These are phyloP conservation scores for Metschnikowia henanensis DNA, from an alignment of 805 yeast genomes.

Conservation along the genomic window DNA sequence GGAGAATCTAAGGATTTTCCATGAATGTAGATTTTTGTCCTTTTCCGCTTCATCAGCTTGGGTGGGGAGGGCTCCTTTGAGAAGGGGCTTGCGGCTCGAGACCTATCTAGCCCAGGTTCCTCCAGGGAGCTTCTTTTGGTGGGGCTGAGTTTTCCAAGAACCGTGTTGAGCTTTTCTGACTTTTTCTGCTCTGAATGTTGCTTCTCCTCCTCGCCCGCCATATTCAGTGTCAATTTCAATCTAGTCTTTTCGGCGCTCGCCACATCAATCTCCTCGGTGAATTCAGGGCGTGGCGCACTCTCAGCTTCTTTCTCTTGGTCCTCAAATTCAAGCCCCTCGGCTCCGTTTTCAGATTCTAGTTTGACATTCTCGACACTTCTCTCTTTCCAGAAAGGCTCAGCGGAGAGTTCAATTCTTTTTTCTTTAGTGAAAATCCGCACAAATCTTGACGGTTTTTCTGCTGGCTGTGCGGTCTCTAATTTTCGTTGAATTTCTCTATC, in stretches of 20 bases:
- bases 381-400: conserved; percentile 2
- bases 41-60: conserved; percentile 22
- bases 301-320: too few species aligned
- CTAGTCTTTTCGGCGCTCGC: too few species aligned
- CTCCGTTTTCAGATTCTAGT: too few species aligned
- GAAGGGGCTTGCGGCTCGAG: conserved; percentile 18
- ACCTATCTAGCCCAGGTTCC: conserved; percentile 2
- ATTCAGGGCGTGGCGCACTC: too few species aligned
- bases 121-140: conserved; percentile 5
- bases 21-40: conserved; percentile 31
- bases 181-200: too few species aligned
- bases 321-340: too few species aligned
- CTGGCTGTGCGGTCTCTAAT: background rate
- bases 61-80: conserved; percentile 12
- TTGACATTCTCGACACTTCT: background rate
- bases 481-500: background rate
- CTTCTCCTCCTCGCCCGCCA: too few species aligned
- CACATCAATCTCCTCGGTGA: too few species aligned
- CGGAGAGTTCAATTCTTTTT: conserved; percentile 2
- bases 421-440: conserved; percentile 6
- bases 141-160: background rate
- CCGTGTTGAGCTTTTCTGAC: too few species aligned
- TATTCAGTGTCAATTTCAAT: too few species aligned
- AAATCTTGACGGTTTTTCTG: conserved; percentile 1
- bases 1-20: conserved; percentile 12